phyloP scores from a whole-genome alignment of 2,329 filamentous ascomycete genomes.

The Fusarium sp. region DNA sequence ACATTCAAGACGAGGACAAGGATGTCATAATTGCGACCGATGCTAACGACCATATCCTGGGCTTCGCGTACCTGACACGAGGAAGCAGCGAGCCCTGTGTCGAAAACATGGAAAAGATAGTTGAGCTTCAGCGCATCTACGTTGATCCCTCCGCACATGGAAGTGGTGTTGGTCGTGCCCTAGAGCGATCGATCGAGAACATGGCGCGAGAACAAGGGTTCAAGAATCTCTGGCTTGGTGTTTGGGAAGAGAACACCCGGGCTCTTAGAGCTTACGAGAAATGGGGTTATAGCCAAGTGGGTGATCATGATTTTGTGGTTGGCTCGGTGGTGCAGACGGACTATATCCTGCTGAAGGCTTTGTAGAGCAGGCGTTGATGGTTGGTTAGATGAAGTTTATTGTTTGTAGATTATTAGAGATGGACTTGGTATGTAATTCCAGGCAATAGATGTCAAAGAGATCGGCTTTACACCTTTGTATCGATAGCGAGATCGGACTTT shows the following conservation, averaged over 20 bases:
- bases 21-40: constrained; percentile 47
- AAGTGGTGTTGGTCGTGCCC: constrained; percentile 55
- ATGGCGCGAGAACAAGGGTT: constrained; percentile 57
- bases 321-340: constrained; percentile 61
- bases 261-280: constrained; percentile 59
- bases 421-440: too few species aligned
- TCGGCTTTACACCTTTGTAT: neutral
- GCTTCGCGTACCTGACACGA: constrained; percentile 59
- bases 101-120: constrained; percentile 43
- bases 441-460: neutral
- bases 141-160: constrained; percentile 56
- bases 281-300: constrained; percentile 58
- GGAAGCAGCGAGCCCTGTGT: constrained; percentile 58
- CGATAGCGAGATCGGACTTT: neutral
- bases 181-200: constrained; percentile 50
- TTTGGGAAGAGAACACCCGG: constrained; percentile 63
- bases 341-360: constrained; percentile 57
- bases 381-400: too few species aligned
- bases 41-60: constrained; percentile 48
- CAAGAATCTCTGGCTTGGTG: constrained; percentile 61
- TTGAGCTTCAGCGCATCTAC: constrained; percentile 63
- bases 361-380: constrained; percentile 2
- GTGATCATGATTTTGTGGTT: constrained; percentile 60
- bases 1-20: constrained; percentile 45
- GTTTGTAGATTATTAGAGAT: too few species aligned